A percentile compares a stretch with the other conserved stretches of the same genome.
Conservation (phyloP, 2,329 filamentous ascomycete genomes). For the Paraphaeosphaeria sporulosa region DNA sequence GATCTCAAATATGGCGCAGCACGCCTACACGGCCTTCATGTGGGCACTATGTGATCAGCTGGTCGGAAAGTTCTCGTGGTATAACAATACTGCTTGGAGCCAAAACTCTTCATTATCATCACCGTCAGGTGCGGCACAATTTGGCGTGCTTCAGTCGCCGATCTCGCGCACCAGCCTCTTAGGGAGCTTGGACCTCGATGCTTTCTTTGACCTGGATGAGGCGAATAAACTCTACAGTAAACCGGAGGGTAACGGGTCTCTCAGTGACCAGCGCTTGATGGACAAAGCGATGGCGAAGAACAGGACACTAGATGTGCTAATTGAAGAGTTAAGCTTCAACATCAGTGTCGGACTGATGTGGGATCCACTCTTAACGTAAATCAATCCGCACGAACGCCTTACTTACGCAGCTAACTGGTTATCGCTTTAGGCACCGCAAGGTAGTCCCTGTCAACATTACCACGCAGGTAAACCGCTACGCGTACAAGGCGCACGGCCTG, state of each 20-base stretch:
- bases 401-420: background rate
- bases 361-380: slow-evolving; percentile 22
- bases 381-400: background rate
- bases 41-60: slow-evolving; percentile 25
- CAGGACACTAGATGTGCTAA: slow-evolving; percentile 22
- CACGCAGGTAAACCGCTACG: slow-evolving; percentile 18
- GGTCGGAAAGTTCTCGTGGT: slow-evolving; percentile 26
- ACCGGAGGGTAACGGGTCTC: slow-evolving; percentile 1
- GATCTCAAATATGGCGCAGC: slow-evolving; percentile 24
- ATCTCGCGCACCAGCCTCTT: slow-evolving; percentile 21
- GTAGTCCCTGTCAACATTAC: background rate
- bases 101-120: background rate
- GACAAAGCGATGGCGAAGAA: slow-evolving; percentile 24
- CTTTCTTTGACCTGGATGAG: slow-evolving; percentile 24
- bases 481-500: slow-evolving; percentile 17
- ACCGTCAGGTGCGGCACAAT: slow-evolving; percentile 17
- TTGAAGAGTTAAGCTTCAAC: slow-evolving; percentile 29
- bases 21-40: slow-evolving; percentile 30
- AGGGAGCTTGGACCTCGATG: slow-evolving; percentile 21
- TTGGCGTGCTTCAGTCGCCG: slow-evolving; percentile 20
- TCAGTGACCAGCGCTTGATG: slow-evolving; percentile 18
- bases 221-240: slow-evolving; percentile 18
- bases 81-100: slow-evolving; percentile 7
- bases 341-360: slow-evolving; percentile 23
- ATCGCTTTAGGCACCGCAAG: slow-evolving; percentile 1